A percentile compares a stretch with the other conserved stretches of the same genome.
These are phyloP conservation scores for Clohesyomyces aquaticus DNA, from an alignment of 495 filamentous ascomycete genomes.

Conservation along the genomic window DNA sequence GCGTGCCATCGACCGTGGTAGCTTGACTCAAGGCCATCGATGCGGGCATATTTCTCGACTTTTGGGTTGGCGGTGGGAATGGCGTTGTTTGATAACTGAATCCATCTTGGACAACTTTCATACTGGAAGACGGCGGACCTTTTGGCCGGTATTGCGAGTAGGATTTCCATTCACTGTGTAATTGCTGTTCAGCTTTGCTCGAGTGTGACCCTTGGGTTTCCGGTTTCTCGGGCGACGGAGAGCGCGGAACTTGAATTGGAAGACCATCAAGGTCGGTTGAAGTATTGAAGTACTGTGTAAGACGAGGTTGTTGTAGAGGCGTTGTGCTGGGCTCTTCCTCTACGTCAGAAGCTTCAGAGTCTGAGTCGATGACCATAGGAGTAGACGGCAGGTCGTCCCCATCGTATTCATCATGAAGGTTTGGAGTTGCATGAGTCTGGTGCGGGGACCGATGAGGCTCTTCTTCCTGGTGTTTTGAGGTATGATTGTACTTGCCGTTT, in stretches of 20 bases:
- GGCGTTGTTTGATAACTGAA: conserved; percentile 31
- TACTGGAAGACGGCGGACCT: conserved; percentile 17
- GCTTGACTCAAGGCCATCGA: conserved; percentile 23
- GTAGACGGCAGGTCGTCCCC: conserved; percentile 2
- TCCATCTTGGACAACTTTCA: conserved; percentile 2
- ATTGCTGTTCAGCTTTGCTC: conserved; percentile 27
- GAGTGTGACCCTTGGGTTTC: conserved; percentile 26
- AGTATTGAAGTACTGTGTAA: not conserved
- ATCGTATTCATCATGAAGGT: not conserved
- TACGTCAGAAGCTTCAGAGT: conserved; percentile 24
- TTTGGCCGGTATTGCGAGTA: conserved; percentile 24
- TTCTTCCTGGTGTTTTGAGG: not conserved
- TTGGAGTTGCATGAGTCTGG: not conserved
- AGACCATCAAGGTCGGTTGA: conserved; percentile 18
- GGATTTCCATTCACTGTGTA: conserved; percentile 18
- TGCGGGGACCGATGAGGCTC: not conserved
- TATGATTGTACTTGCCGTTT: too few relatives aligned
- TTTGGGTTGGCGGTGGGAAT: not conserved
- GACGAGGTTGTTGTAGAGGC: not conserved
- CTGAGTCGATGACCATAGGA: conserved; percentile 24
- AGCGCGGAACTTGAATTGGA: conserved; percentile 17
- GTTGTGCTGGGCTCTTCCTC: conserved; percentile 13
- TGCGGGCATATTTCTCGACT: not conserved
- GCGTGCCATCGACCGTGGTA: conserved; percentile 29
- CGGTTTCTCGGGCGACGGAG: not conserved